phyloP scores from a whole-genome alignment of 2,329 filamentous ascomycete species.

The Aspergillus thermomutatus region DNA sequence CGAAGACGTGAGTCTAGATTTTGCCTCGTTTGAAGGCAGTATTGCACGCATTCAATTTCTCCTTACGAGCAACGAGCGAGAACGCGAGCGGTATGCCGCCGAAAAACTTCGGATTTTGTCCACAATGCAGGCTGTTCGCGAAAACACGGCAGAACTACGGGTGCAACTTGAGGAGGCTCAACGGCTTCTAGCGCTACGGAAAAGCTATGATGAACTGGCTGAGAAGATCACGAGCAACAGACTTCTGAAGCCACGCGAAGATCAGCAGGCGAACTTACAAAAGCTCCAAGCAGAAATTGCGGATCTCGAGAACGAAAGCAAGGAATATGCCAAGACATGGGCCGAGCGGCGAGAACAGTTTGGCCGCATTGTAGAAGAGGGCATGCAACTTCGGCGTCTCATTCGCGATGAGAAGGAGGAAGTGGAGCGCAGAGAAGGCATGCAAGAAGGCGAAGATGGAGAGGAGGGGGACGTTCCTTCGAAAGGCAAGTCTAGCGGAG shows the following conservation, averaged over 20 bases:
- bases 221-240: conserved; percentile 81
- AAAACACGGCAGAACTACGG: conserved; percentile 69
- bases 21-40: conserved; percentile 80
- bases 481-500: conserved; percentile 46
- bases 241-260: conserved; percentile 75
- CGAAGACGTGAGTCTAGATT: conserved; percentile 82
- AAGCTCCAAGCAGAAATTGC: conserved; percentile 86
- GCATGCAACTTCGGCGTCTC: conserved; percentile 76
- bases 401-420: conserved; percentile 96
- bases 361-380: conserved; percentile 82
- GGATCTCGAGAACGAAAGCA: conserved; percentile 79
- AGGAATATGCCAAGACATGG: conserved; percentile 79
- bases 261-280: conserved; percentile 71
- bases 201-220: conserved; percentile 82
- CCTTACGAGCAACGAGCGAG: conserved; percentile 73
- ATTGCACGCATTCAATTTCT: conserved; percentile 87
- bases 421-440: conserved; percentile 80
- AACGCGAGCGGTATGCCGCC: conserved; percentile 76
- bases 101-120: conserved; percentile 76
- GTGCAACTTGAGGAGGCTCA: conserved; percentile 74
- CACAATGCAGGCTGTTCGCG: conserved; percentile 73
- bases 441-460: conserved; percentile 61
- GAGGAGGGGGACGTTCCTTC: conserved; percentile 52
- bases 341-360: conserved; percentile 81
- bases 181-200: conserved; percentile 71